phyloP scores from a whole-genome alignment of 2,329 filamentous ascomycete species.

The Cladosporium sp. region DNA sequence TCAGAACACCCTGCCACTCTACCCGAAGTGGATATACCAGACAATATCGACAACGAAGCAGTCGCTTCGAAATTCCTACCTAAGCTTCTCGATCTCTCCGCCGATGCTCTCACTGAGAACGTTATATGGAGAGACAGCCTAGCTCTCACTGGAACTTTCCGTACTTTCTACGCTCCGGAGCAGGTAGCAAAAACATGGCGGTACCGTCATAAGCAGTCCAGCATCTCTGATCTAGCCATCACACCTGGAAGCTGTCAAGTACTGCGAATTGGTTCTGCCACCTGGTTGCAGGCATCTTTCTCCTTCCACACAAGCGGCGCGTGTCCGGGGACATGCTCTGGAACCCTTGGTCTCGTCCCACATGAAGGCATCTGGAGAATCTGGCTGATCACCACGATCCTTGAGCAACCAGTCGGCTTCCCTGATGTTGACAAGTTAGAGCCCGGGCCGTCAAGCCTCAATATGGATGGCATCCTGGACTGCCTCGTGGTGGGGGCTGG shows the following conservation, averaged over 20 bases:
- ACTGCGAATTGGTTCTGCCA: slow-evolving; percentile 20
- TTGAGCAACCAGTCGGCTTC: slow-evolving; percentile 47
- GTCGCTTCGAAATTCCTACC: not conserved
- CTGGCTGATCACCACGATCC: slow-evolving; percentile 37
- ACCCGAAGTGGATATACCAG: slow-evolving; percentile 17
- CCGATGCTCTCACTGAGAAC: slow-evolving; percentile 19
- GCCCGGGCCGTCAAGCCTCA: slow-evolving; percentile 15
- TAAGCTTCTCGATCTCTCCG: not conserved
- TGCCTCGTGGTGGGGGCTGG: slow-evolving; percentile 43
- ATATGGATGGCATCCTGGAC: slow-evolving; percentile 24
- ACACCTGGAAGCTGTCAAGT: slow-evolving; percentile 27
- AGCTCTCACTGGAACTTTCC: slow-evolving; percentile 56
- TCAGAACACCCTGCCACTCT: slow-evolving; percentile 22
- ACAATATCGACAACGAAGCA: slow-evolving; percentile 16
- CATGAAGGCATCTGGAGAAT: slow-evolving; percentile 38
- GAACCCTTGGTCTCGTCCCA: slow-evolving; percentile 35
- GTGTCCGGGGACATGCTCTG: slow-evolving; percentile 31
- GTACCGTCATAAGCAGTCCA: slow-evolving; percentile 31
- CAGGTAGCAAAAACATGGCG: slow-evolving; percentile 43
- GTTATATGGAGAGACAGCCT: slow-evolving; percentile 58
- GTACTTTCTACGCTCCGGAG: slow-evolving; percentile 50
- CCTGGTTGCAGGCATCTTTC: slow-evolving; percentile 33
- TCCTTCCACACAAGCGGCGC: slow-evolving; percentile 29
- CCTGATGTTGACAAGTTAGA: slow-evolving; percentile 52
- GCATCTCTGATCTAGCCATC: slow-evolving; percentile 24